Evolutionary conservation across 306 rosid genomes (phyloP), one percentile per base, ranked within the genome.

Genomic region (Trifolium repens): DNA sequence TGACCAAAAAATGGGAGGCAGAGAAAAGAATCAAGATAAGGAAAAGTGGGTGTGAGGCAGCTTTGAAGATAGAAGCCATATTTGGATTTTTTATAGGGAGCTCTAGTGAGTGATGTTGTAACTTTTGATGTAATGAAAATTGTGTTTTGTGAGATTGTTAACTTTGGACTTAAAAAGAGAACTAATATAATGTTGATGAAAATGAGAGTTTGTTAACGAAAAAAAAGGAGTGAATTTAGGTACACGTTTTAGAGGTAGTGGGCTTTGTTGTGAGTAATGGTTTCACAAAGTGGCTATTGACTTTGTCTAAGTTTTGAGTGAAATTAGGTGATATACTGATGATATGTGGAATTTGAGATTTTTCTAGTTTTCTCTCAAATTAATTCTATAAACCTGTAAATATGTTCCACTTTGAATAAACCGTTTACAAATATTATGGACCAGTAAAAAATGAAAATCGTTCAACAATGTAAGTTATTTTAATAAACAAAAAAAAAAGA

Each of bases 211-310:
- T 76, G 88, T 87, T 89, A 81, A 73, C 69, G 65, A 72, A 66
- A 59, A 63, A 55, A 34, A 54, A 53, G 75, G 83, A 69, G 90
- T 78, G 82, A 46, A 77, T 77, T 82, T 15, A 67, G 89, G 89
- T 76, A 87, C 83, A 49, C 82, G 71, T 80, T 75, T 78, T 69
- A 85, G 86, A 85, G 80, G 79, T 70, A 34, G 83, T 78, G 86
- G 79, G 76, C 52, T 81, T 14, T 32, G 67, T 15, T 61, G 22
- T 14, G 24, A 32, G 44, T 34, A 2, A 44, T 50, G 43, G 22
- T 9, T 24, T 40, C 34, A 54, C 43, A 50, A 70, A 64, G 13
- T 64, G 78, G 42, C 77, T 78, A 75, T 64, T 87, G 88, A 89
- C 84, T 72, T 39, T 77, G 82, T 77, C 70, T 55, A 35, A 65